Conservation (phyloP, 2,329 filamentous ascomycete species). For the Calonectria fujianensis region DNA sequence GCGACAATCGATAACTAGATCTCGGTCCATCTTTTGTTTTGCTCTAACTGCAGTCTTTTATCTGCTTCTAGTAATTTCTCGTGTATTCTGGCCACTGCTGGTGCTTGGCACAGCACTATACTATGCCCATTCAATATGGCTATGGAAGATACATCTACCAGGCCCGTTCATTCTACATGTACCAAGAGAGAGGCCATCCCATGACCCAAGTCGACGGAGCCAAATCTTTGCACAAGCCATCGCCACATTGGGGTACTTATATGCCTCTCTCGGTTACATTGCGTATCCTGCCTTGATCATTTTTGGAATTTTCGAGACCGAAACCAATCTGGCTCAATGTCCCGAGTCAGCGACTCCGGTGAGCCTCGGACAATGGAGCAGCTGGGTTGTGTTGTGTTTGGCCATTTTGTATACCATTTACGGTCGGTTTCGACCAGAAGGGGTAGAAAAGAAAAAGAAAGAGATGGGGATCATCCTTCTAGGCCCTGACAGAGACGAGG, state of each 20-base stretch:
- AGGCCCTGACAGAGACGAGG: background rate
- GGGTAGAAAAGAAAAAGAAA: background rate
- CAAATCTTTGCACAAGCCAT: background rate
- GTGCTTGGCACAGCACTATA: background rate
- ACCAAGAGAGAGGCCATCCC: background rate
- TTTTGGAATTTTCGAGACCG: background rate
- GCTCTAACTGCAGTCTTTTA: background rate
- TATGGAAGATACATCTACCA: background rate
- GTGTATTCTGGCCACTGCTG: background rate
- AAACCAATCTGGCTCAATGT: background rate
- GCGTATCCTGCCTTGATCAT: background rate
- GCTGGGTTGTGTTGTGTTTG: background rate
- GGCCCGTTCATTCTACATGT: background rate
- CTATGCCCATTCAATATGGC: background rate
- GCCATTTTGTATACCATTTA: background rate
- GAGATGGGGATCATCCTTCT: background rate
- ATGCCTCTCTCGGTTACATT: background rate
- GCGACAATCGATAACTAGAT: background rate
- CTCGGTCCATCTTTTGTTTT: background rate
- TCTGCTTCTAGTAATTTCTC: background rate
- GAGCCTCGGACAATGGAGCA: background rate
- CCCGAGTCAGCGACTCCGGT: background rate
- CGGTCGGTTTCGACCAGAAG: background rate
- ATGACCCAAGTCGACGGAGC: background rate
- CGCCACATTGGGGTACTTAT: background rate